Conservation (phyloP, 2,329 filamentous ascomycete genomes). For the Lachnellula arida region DNA sequence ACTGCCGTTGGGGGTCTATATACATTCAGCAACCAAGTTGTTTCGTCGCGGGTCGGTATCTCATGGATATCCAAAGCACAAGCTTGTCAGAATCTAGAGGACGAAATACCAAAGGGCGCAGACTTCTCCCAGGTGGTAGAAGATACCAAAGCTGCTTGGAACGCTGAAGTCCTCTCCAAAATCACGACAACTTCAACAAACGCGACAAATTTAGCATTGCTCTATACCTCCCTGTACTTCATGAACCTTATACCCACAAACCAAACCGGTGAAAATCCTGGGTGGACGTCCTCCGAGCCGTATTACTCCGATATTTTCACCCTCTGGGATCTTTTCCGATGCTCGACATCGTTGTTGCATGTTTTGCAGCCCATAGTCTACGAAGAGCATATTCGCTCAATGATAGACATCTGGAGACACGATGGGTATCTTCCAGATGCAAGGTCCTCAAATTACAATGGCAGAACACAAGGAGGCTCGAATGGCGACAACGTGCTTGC, state of each 20-base stretch:
- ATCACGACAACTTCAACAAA: conserved; percentile 56
- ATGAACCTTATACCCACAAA: conserved; percentile 47
- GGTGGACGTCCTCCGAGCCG: conserved; percentile 59
- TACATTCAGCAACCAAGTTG: conserved; percentile 37
- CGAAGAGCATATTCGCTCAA: conserved; percentile 60
- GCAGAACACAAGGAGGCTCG: conserved; percentile 63
- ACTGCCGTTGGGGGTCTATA: conserved; percentile 44
- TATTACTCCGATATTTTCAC: conserved; percentile 71
- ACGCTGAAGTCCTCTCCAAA: conserved; percentile 55
- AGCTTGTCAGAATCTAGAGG: conserved; percentile 44
- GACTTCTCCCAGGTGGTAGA: conserved; percentile 37
- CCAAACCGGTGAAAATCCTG: conserved; percentile 65
- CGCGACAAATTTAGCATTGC: conserved; percentile 49
- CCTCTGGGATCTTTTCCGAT: conserved; percentile 61
- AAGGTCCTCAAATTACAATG: conserved; percentile 64
- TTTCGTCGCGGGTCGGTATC: conserved; percentile 48
- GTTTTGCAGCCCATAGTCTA: conserved; percentile 59
- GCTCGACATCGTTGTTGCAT: conserved; percentile 59
- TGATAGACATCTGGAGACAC: conserved; percentile 64
- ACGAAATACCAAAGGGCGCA: conserved; percentile 41
- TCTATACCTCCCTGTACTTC: conserved; percentile 64
- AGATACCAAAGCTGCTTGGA: conserved; percentile 52
- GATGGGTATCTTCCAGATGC: conserved; percentile 63
- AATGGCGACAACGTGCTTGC: conserved; percentile 69
- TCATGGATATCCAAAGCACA: conserved; percentile 46